These are phyloP conservation scores for Pythium phragmiticola DNA, from an alignment of 352 stramenopile genomes.

Conservation along the genomic window DNA sequence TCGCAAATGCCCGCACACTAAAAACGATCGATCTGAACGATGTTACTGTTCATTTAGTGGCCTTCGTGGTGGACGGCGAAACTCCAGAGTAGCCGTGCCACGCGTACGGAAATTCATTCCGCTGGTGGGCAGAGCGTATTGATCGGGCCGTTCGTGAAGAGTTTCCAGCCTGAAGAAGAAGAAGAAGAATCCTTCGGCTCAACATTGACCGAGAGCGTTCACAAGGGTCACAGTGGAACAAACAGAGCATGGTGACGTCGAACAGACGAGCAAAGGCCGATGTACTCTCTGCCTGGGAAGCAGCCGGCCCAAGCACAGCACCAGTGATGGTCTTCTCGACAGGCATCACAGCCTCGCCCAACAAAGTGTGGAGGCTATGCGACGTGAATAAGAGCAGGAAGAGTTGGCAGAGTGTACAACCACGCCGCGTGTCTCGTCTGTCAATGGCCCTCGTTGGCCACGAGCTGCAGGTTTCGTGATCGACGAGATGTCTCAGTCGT, in stretches of 20 bases:
- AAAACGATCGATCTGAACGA: too few species aligned
- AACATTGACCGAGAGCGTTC: constrained; percentile 32
- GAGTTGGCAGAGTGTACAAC: constrained; percentile 59
- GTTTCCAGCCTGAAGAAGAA: too few species aligned
- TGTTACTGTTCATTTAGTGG: too few species aligned
- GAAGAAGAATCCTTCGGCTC: constrained; percentile 28
- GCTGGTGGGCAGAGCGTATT: too few species aligned
- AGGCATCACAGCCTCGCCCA: constrained; percentile 30
- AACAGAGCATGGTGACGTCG: neutral
- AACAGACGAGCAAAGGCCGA: neutral
- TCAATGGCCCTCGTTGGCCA: neutral
- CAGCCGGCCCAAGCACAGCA: neutral
- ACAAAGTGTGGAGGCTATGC: constrained; percentile 33
- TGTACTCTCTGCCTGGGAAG: constrained; percentile 14
- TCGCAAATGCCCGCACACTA: constrained; percentile 26
- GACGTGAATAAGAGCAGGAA: constrained; percentile 31
- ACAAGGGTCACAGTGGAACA: neutral
- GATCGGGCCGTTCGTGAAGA: too few species aligned
- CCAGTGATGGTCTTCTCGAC: constrained; percentile 28
- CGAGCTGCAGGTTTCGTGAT: neutral
- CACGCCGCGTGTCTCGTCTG: constrained; percentile 30
- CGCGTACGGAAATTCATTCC: too few species aligned
- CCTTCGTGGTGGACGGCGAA: too few species aligned
- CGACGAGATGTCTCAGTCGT: neutral
- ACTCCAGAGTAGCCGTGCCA: too few species aligned